Evolutionary conservation across 352 stramenopile species (phyloP).

Genomic region (Paralagenidium karlingii): DNA sequence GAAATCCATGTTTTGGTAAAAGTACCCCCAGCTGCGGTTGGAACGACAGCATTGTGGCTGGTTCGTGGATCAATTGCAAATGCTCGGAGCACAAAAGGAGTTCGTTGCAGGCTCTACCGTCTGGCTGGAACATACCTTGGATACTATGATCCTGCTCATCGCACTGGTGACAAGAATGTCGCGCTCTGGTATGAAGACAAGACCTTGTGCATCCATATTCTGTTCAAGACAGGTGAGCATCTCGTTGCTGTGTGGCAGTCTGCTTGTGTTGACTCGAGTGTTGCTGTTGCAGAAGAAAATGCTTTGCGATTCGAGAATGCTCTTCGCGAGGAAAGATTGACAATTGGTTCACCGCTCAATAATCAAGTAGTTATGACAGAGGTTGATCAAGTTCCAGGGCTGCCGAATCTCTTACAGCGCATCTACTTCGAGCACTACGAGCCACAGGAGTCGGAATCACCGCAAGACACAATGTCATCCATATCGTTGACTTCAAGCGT

Average conservation of each 20-base stretch:
- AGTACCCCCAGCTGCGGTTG: neutral
- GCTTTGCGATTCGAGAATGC: conserved; percentile 7
- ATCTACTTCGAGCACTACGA: conserved; percentile 4
- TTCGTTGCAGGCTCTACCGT: conserved; percentile 4
- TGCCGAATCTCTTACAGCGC: neutral
- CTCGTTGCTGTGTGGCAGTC: conserved; percentile 1
- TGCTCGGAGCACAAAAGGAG: conserved; percentile 4
- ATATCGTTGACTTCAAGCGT: conserved; percentile 4
- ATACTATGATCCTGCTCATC: conserved; percentile 8
- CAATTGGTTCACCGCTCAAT: conserved; percentile 1
- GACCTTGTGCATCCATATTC: conserved; percentile 5
- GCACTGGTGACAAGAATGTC: conserved; percentile 2
- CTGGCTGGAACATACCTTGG: conserved; percentile 6
- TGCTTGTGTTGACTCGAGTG: neutral
- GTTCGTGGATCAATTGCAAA: conserved; percentile 7
- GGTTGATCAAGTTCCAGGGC: neutral
- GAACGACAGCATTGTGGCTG: conserved; percentile 7
- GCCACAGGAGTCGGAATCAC: conserved; percentile 3
- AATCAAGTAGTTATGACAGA: conserved; percentile 2
- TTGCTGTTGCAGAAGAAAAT: conserved; percentile 4
- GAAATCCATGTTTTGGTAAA: conserved; percentile 8
- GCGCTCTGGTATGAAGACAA: conserved; percentile 8
- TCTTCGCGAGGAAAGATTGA: conserved; percentile 1
- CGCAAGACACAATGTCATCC: conserved; percentile 5
- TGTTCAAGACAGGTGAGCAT: conserved; percentile 6